Conservation (phyloP, 148 eudicot genomes). For the Heliamphora exappendiculata region DNA sequence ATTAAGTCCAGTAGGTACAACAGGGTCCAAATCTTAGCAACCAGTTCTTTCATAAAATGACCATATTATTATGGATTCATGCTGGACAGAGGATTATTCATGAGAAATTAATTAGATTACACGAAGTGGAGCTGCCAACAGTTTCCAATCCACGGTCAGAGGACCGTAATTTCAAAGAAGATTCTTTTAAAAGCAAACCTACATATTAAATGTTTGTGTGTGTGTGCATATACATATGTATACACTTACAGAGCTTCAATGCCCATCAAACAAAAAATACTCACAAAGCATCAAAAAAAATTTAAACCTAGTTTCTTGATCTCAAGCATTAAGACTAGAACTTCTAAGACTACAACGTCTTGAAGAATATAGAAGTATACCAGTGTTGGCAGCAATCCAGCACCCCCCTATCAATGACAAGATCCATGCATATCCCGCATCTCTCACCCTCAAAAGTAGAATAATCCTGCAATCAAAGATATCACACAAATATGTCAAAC, state of each 20-base stretch:
- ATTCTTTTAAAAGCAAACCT: background rate
- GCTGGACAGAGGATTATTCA: background rate
- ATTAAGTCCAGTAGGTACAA: background rate
- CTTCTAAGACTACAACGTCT: background rate
- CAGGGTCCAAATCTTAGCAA: background rate
- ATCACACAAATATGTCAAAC: background rate
- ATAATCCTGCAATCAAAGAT: conserved; percentile 43
- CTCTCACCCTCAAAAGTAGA: conserved; percentile 64
- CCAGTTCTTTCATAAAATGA: background rate
- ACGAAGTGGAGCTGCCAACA: too few relatives aligned
- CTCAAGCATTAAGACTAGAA: too few relatives aligned
- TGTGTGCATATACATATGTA: background rate
- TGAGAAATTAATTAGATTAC: background rate
- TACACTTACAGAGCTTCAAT: background rate
- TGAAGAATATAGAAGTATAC: conserved; percentile 26
- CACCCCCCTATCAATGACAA: conserved; percentile 78
- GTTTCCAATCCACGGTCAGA: too few relatives aligned
- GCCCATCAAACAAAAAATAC: too few relatives aligned
- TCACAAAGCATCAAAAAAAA: too few relatives aligned
- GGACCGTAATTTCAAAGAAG: background rate
- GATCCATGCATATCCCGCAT: conserved; percentile 93
- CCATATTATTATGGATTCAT: background rate
- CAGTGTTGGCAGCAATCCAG: conserved; percentile 97
- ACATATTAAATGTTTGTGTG: too few relatives aligned
- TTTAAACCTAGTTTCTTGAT: too few relatives aligned